Evolutionary conservation across 371 early-diverging fungal genomes (phyloP).

Genomic region (Massospora cicadina): DNA sequence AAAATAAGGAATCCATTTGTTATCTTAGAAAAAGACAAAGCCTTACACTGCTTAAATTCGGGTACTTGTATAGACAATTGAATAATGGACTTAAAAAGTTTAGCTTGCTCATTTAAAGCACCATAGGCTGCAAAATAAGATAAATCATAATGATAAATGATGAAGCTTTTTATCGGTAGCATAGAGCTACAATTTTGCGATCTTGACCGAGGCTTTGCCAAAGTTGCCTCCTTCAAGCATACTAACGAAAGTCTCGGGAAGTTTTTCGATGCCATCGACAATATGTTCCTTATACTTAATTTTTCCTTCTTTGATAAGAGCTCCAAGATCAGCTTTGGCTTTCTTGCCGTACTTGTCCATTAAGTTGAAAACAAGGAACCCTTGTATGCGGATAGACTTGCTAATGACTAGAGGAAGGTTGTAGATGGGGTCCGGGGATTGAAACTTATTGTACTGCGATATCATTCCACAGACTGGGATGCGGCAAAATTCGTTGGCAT

Average conservation of each 20-base stretch:
- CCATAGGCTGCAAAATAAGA: no score
- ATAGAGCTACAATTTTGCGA: constrained; percentile 16
- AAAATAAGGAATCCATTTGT: no score
- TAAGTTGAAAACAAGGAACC: constrained; percentile 30
- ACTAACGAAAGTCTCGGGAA: constrained; percentile 36
- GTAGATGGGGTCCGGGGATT: constrained; percentile 22
- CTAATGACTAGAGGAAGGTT: constrained; percentile 25
- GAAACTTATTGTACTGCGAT: constrained; percentile 41
- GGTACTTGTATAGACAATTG: no score
- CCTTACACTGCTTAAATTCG: no score
- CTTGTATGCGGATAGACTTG: constrained; percentile 29
- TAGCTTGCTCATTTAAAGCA: no score
- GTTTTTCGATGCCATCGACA: constrained; percentile 34
- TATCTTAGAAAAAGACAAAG: no score
- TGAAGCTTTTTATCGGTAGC: no score
- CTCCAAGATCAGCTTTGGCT: constrained; percentile 25
- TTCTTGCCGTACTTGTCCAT: constrained; percentile 18
- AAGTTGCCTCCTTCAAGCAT: constrained; percentile 44
- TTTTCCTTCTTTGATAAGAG: constrained; percentile 24
- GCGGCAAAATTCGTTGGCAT: constrained; percentile 26
- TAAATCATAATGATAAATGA: no score
- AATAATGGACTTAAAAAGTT: no score
- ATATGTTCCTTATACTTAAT: constrained; percentile 31
- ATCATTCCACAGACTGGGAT: constrained; percentile 38
- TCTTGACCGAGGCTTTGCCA: constrained; percentile 43